Evolutionary conservation across 169 alveolate genomes (phyloP).

Genomic region (Eimeria acervulina): DNA sequence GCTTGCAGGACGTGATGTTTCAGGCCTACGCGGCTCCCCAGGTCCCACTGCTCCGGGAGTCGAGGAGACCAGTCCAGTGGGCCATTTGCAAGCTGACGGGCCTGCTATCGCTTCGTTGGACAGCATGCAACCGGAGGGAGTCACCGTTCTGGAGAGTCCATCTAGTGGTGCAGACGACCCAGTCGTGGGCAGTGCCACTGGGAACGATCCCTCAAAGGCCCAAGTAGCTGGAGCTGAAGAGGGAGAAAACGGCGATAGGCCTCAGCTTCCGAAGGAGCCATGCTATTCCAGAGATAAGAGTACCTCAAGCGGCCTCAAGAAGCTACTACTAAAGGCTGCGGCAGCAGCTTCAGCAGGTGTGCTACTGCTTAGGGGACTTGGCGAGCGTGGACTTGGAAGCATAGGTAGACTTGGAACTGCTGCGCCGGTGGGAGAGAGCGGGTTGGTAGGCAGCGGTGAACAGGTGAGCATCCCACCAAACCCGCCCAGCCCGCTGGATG

Average conservation of each 20-base stretch:
- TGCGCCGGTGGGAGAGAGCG: neutral
- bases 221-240: neutral
- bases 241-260: neutral
- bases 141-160: neutral
- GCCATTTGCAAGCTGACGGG: neutral
- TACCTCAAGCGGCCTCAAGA: neutral
- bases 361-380: neutral
- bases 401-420: neutral
- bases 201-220: neutral
- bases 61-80: constrained; percentile 22
- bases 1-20: neutral
- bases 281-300: neutral
- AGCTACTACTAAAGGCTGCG: neutral
- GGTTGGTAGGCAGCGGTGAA: neutral
- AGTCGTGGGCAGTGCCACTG: neutral
- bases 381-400: neutral
- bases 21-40: neutral
- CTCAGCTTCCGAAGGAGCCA: constrained; percentile 10
- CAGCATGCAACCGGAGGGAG: too few species aligned
- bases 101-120: neutral
- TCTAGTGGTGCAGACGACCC: neutral
- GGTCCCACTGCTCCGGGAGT: neutral
- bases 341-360: neutral
- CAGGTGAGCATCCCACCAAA: too few species aligned
- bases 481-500: neutral